Evolutionary conservation across 2,329 filamentous ascomycete genomes (phyloP), one percentile per base, ranked within the genome.

Genomic region (Exophiala viscosa): DNA sequence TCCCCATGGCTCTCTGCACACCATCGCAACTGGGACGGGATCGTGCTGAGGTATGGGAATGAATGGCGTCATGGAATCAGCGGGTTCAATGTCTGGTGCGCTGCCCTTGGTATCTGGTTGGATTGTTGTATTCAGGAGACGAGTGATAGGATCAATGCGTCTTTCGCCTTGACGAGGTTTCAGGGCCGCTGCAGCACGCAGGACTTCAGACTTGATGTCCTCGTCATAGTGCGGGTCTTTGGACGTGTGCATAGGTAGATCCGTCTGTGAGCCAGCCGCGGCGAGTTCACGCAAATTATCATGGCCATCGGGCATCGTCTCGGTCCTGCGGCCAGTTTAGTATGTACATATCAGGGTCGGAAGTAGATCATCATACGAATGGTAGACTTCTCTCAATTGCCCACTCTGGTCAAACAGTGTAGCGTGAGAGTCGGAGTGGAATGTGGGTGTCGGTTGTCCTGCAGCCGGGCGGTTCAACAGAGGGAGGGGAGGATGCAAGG

Each of bases 1-100:
- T 1, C 86, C 86, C 64, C 83, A 86, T 0, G 87, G 85, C 15
- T 80, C 76, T 2, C 87, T 79, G 58, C 83, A 86, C 0, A 89
- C 85, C 44, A 90, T 72, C 1, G 86, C 87, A 58, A 90, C 88
- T 0, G 87, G 85, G 13, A 88, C 80, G 0, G 80, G 75, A 2
- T 76, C 70, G 54, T 82, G 78, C 0, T 69, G 65, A 0, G 73
- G 71, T 17, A 82, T 73, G 0, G 80, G 69, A 5, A 87, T 76
- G 50, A 87, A 88, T 0, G 87, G 87, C 0, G 77, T 84, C 80
- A 89, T 86, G 45, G 77, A 75, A 2, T 83, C 73, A 0, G 73
- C 71, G 7, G 76, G 70, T 0, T 73, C 63, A 34, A 59, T 53
- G 1, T 84, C 79, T 0, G 82, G 81, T 0, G 80, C 82, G 11